Evolutionary conservation across 768 basidiomycete genomes (phyloP).

Genomic region (Lactarius sanguifluus): DNA sequence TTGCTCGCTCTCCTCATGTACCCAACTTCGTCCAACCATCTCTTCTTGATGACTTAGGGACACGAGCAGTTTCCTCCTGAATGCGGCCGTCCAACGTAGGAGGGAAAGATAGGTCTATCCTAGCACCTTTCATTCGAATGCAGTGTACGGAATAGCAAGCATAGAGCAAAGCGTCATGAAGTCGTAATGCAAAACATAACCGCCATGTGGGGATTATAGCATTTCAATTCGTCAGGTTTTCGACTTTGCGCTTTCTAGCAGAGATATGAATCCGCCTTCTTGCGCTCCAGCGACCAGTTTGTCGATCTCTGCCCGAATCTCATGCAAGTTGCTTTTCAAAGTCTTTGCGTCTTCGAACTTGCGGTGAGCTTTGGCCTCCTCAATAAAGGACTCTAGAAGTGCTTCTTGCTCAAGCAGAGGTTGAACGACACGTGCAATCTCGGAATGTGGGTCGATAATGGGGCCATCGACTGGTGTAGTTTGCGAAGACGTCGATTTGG

Average conservation of each 20-base stretch:
- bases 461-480: conserved; percentile 30
- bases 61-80: not conserved
- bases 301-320: conserved; percentile 84
- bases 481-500: conserved; percentile 35
- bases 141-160: conserved; percentile 21
- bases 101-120: conserved; percentile 3
- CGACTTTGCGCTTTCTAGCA: conserved; percentile 10
- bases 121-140: conserved; percentile 12
- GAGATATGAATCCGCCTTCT: conserved; percentile 17
- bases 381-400: conserved; percentile 84
- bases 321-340: conserved; percentile 72
- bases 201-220: conserved; percentile 8
- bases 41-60: not conserved
- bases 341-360: conserved; percentile 96
- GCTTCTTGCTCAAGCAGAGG: conserved; percentile 94
- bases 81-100: not conserved
- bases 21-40: not conserved
- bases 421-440: conserved; percentile 71
- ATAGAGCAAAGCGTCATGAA: conserved; percentile 14
- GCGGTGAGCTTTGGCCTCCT: conserved; percentile 83
- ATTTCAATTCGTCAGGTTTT: conserved; percentile 15
- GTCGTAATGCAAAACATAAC: conserved; percentile 12
- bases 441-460: conserved; percentile 60
- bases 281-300: conserved; percentile 49
- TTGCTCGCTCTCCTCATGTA: conserved; percentile 2